phyloP scores from a whole-genome alignment of 768 basidiomycete genomes.

The Postia placenta region DNA sequence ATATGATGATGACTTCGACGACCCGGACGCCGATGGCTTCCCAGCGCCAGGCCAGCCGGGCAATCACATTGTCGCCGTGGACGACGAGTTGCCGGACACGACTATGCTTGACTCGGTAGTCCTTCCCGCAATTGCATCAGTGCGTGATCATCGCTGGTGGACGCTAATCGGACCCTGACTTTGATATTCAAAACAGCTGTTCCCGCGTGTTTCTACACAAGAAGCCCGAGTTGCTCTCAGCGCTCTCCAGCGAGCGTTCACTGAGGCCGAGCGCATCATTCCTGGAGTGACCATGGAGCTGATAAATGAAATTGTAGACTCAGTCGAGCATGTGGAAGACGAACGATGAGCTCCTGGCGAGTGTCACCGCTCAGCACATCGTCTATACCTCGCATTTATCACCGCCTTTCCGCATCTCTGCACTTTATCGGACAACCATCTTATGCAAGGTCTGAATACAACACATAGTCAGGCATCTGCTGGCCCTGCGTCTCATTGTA shows the following conservation, averaged over 20 bases:
- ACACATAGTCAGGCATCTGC: no score
- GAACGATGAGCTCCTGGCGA: conserved; percentile 36
- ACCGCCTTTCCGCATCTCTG: background rate
- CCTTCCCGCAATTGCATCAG: conserved; percentile 92
- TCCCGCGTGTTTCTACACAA: conserved; percentile 88
- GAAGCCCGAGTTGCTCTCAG: conserved; percentile 85
- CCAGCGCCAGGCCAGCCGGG: background rate
- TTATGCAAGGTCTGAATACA: no score
- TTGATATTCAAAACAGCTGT: conserved; percentile 49
- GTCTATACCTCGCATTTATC: background rate
- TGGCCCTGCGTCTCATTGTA: conserved; percentile 11
- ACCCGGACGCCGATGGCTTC: conserved; percentile 47
- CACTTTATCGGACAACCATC: conserved; percentile 6
- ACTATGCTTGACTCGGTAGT: conserved; percentile 97
- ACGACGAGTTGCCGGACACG: conserved; percentile 57
- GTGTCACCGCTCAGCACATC: background rate
- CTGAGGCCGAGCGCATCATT: conserved; percentile 91
- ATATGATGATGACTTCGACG: conserved; percentile 57
- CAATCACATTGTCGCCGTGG: conserved; percentile 27
- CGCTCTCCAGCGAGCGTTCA: conserved; percentile 85
- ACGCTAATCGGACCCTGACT: background rate
- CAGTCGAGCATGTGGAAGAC: conserved; percentile 86
- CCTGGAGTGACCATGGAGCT: conserved; percentile 92
- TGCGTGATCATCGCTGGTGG: conserved; percentile 33
- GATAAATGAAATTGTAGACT: conserved; percentile 91